Evolutionary conservation across 1,284 basidiomycete species (phyloP).

Genomic region (Ustilago sp.): DNA sequence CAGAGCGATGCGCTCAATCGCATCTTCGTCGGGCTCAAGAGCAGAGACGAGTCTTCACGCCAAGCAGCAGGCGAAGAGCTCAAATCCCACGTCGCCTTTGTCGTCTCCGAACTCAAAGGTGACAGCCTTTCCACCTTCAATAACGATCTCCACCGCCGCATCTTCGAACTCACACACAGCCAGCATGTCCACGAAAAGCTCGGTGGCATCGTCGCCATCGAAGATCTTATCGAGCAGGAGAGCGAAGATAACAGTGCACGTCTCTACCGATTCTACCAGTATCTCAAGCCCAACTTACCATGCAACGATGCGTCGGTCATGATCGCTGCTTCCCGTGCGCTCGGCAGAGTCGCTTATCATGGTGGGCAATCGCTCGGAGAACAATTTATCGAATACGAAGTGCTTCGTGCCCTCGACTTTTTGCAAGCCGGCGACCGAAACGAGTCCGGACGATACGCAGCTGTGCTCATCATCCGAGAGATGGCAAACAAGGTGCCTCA

Average conservation of each 20-base stretch:
- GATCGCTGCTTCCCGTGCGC: constrained; percentile 85
- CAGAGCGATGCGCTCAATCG: constrained; percentile 63
- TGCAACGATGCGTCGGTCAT: constrained; percentile 86
- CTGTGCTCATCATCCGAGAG: constrained; percentile 69
- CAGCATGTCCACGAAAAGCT: constrained; percentile 80
- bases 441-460: constrained; percentile 69
- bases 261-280: constrained; percentile 90
- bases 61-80: constrained; percentile 63
- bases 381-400: constrained; percentile 85
- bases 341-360: constrained; percentile 83
- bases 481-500: constrained; percentile 67
- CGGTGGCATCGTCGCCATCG: constrained; percentile 84
- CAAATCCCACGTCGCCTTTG: constrained; percentile 57
- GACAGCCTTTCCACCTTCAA: constrained; percentile 63
- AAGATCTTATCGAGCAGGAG: constrained; percentile 52
- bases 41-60: constrained; percentile 54
- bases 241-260: constrained; percentile 72
- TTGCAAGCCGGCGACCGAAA: constrained; percentile 73
- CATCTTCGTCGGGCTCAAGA: constrained; percentile 63
- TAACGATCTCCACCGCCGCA: constrained; percentile 76
- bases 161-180: constrained; percentile 86
- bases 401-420: constrained; percentile 82
- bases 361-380: constrained; percentile 85
- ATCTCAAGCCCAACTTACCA: constrained; percentile 85
- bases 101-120: constrained; percentile 63